Base-by-base conservation (phyloP, 1,284 basidiomycete species). In the Ceratobasidium sp. region DNA sequence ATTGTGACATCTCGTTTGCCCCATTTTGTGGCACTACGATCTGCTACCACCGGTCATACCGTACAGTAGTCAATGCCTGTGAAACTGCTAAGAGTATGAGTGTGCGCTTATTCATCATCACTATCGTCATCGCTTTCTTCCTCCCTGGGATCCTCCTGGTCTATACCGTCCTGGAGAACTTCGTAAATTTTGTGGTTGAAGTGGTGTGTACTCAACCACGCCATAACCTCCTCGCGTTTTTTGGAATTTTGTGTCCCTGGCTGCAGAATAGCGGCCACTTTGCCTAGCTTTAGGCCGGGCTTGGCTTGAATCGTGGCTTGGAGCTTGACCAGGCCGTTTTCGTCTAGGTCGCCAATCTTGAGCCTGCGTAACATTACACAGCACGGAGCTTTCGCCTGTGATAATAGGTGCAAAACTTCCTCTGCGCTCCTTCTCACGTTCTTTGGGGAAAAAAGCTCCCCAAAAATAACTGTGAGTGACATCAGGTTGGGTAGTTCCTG, bases 401-500 rank as follows among this genome's bases (percentile, higher is more conserved):
- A 54, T n/a, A 71, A 37, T 31, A 29, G 24, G 27, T 39, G 27
- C 16, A 71, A 27, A 34, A 71, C 13, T 8, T 71, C 31, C 24
- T 59, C 43, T 22, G 54, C 56, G n/a, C 68, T 71, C 29, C 22
- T 51, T 48, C 31, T 27, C 27, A 56, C 56, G 56, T 58, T 58
- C 16, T 27, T 19, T 19, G 68, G 68, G 2, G 56, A 71, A 14
- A 61, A 49, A 27, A 19, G 37, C 27, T 71, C 68, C 16, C 41
- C 13, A 34, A 71, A 71, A 8, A 49, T 31, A 24, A 61, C 43
- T 8, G 56, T 11, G n/a, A 71, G 41, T 16, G 29, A n/a, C 8
- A 19, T 13, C 5, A 71, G 43, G 9, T 49, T 27, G 27, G 68
- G 41, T 11, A 71, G 68, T 29, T 71, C 54, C n/a, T 41, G n/a